Evolutionary conservation across 345 rosid genomes (phyloP).

Genomic region (Stellera chamaejasme): DNA sequence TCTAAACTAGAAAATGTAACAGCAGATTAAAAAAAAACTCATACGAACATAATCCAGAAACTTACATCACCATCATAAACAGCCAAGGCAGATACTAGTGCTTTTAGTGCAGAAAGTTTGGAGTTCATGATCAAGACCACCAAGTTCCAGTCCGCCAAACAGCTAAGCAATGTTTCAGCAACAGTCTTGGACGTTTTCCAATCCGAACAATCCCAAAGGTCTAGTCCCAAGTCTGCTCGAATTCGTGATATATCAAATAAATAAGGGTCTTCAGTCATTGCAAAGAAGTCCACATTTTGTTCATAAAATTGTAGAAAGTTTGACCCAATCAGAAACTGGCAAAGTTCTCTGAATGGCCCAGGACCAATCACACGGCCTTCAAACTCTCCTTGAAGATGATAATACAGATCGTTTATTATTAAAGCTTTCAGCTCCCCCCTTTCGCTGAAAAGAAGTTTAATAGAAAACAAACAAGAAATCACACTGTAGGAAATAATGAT

Average conservation of each 20-base stretch:
- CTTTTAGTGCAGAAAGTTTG: conserved; percentile 52
- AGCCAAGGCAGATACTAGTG: conserved; percentile 50
- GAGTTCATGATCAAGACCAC: conserved; percentile 57
- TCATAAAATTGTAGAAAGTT: conserved; percentile 43
- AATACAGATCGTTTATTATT: conserved; percentile 64
- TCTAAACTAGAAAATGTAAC: background rate
- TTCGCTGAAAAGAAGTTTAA: conserved; percentile 42
- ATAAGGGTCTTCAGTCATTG: conserved; percentile 20
- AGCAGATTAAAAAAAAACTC: too few species aligned
- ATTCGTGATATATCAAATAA: conserved; percentile 45
- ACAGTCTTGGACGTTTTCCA: conserved; percentile 63
- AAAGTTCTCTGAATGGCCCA: conserved; percentile 87
- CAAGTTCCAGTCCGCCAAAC: conserved; percentile 58
- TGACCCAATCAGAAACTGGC: conserved; percentile 50
- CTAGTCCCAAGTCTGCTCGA: conserved; percentile 46
- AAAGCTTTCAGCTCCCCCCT: conserved; percentile 57
- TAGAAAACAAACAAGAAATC: conserved; percentile 2
- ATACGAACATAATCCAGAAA: conserved; percentile 16
- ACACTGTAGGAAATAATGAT: background rate
- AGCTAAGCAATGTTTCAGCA: conserved; percentile 52
- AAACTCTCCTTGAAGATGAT: conserved; percentile 84
- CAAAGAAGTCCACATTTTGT: conserved; percentile 18
- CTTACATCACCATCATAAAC: conserved; percentile 61
- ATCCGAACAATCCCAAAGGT: conserved; percentile 68
- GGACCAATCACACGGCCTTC: conserved; percentile 73